phyloP scores from a whole-genome alignment of 257 asterid species.

The Eustoma russellianum region DNA sequence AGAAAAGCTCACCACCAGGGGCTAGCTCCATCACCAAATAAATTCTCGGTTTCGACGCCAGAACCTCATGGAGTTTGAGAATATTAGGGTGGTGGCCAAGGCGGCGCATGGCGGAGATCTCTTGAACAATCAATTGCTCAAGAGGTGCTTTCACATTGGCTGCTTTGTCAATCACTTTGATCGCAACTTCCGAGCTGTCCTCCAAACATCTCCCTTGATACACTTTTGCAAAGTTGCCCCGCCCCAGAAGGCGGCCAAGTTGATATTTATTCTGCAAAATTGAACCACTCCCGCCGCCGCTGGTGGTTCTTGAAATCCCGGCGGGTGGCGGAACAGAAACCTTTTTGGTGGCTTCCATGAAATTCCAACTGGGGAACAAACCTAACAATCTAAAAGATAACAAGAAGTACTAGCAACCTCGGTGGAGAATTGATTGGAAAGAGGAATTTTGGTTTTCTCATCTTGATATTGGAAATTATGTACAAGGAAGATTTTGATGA shows the following conservation, averaged over 20 bases:
- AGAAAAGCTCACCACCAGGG: slow-evolving; percentile 67
- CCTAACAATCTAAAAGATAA: too few species aligned
- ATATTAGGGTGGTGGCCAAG: slow-evolving; percentile 69
- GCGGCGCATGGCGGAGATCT: slow-evolving; percentile 86
- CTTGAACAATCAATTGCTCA: slow-evolving; percentile 64
- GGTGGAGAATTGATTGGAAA: too few species aligned
- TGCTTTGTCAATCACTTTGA: slow-evolving; percentile 62
- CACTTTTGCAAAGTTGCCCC: slow-evolving; percentile 91
- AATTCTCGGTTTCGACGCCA: slow-evolving; percentile 73
- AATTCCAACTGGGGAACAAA: too few species aligned
- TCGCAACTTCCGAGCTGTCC: slow-evolving; percentile 39
- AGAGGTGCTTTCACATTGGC: slow-evolving; percentile 31
- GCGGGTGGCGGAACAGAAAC: slow-evolving; percentile 4
- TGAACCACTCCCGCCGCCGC: slow-evolving; percentile 47
- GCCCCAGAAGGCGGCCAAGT: slow-evolving; percentile 67
- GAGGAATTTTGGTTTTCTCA: too few species aligned
- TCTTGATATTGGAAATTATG: too few species aligned
- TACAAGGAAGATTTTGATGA: too few species aligned
- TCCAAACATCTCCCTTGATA: slow-evolving; percentile 39
- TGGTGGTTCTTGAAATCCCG: slow-evolving; percentile 31
- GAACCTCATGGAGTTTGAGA: slow-evolving; percentile 68
- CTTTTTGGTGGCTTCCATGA: slow-evolving; percentile 6
- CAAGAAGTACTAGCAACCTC: too few species aligned
- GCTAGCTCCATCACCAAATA: slow-evolving; percentile 93
- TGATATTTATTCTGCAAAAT: slow-evolving; percentile 61